Evolutionary conservation across 2,329 filamentous ascomycete genomes (phyloP), one percentile per base, ranked within the genome.

Genomic region (Penicillium rolfsii): DNA sequence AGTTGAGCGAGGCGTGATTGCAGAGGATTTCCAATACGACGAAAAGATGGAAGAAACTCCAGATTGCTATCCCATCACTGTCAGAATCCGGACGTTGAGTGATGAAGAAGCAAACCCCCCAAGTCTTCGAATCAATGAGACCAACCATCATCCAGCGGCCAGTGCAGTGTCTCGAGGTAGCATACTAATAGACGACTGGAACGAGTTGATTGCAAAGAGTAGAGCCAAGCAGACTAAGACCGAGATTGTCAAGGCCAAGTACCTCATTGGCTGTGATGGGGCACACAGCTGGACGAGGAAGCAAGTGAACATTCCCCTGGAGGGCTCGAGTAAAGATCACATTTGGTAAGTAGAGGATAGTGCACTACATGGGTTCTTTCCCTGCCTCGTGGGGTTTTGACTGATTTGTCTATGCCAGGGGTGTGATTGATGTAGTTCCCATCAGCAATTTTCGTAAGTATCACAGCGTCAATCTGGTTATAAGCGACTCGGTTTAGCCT

Each of bases 211-310:
- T 26, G 55, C 45, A 35, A 66, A 38, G 11, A 61, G 46, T 14
- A 33, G 24, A 5, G 45, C 40, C 3, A 46, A 41, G 19, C 41
- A 63, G 70, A 70, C 40, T 78, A 80, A 75, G 33, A 55, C 67
- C 62, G 64, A 67, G 70, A 73, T 52, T 0, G 75, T 88, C 2
- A 81, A 77, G 41, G 81, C 84, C 5, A 87, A 87, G 69, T 91
- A 89, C 63, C 79, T 91, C 33, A 80, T 91, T 4, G 89, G 88
- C 0, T 87, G 85, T 48, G 89, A 91, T 64, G 89, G 89, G 0
- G 88, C 89, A 0, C 87, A 88, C 67, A 87, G 83, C 58, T 90
- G 87, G 86, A 86, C 85, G 0, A 77, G 88, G 41, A 80, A 81
- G 57, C 80, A 85, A 57, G 76, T 90, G 1, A 84, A 84, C 0